A percentile compares a stretch with the other conserved stretches of the same genome.
phyloP scores from a whole-genome alignment of 164 flowering plant species.

The Vitis amurensis region DNA sequence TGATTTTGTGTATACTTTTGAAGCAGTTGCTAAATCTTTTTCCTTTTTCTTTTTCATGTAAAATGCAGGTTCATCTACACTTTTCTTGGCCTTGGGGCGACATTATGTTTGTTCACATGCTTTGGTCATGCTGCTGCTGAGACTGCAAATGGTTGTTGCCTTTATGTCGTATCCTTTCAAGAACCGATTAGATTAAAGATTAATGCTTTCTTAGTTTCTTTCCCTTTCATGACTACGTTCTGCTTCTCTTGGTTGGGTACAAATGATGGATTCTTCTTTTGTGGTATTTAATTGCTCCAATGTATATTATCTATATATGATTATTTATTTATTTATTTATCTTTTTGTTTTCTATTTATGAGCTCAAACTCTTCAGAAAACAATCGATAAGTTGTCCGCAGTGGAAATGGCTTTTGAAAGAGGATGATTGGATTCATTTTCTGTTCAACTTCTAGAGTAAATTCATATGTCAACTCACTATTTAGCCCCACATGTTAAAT shows the following conservation, averaged over 20 bases:
- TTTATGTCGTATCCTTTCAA: constrained; percentile 70
- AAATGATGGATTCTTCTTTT: not conserved
- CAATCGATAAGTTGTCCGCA: too few species aligned
- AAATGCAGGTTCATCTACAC: constrained; percentile 76
- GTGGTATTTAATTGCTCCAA: not conserved
- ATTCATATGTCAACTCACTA: too few species aligned
- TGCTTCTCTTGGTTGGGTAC: not conserved
- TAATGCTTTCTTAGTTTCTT: not conserved
- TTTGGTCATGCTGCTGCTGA: constrained; percentile 90
- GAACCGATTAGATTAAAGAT: not conserved
- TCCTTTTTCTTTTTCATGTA: not conserved
- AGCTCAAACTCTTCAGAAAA: too few species aligned
- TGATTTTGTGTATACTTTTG: not conserved
- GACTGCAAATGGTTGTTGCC: constrained; percentile 78
- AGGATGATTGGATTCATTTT: too few species aligned
- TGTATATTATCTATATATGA: not conserved
- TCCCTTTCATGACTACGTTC: not conserved
- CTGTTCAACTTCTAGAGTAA: too few species aligned
- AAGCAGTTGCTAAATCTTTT: not conserved
- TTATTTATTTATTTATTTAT: too few species aligned
- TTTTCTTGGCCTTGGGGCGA: constrained; percentile 67
- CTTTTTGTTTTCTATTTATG: too few species aligned
- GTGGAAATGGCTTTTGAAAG: too few species aligned
- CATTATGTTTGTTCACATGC: constrained; percentile 65
- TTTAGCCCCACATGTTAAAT: too few species aligned